A percentile compares a stretch with the other conserved stretches of the same genome.
Conservation (phyloP, 75 land plant genomes). For the Sequoia sempervirens region DNA sequence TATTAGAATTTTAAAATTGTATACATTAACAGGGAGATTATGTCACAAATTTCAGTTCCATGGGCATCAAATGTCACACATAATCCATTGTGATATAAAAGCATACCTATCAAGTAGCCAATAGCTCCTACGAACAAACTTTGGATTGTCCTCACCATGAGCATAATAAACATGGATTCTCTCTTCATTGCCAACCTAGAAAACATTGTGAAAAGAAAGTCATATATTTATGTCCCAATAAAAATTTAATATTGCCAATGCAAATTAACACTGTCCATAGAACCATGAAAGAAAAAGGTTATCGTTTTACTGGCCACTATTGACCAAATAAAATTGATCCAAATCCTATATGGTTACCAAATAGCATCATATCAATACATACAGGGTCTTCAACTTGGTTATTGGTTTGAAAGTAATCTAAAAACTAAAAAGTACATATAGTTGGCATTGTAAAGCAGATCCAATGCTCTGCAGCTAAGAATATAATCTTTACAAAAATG, state of each 20-base stretch:
- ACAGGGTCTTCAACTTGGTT: not conserved
- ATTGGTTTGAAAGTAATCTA: not conserved
- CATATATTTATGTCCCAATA: not conserved
- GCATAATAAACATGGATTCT: constrained; percentile 90
- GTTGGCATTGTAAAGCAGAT: not conserved
- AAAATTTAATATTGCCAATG: not conserved
- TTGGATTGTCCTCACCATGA: constrained; percentile 68
- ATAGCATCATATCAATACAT: not conserved
- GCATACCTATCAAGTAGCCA: constrained; percentile 88
- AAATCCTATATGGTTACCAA: not conserved
- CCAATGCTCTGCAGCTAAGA: not conserved
- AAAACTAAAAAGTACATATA: not conserved
- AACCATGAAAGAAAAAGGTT: not conserved
- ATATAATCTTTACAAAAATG: not conserved
- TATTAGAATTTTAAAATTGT: not conserved
- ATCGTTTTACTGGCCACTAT: not conserved
- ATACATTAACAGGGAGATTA: not conserved
- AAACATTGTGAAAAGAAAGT: not conserved
- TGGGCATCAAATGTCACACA: not conserved
- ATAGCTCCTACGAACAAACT: constrained; percentile 76
- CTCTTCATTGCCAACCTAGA: constrained; percentile 76
- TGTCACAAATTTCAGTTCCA: not conserved
- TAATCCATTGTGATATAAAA: not conserved
- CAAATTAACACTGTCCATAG: not conserved
- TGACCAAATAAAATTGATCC: not conserved